phyloP scores from a whole-genome alignment of 2,329 filamentous ascomycete species.

The Xylariaceae sp. region DNA sequence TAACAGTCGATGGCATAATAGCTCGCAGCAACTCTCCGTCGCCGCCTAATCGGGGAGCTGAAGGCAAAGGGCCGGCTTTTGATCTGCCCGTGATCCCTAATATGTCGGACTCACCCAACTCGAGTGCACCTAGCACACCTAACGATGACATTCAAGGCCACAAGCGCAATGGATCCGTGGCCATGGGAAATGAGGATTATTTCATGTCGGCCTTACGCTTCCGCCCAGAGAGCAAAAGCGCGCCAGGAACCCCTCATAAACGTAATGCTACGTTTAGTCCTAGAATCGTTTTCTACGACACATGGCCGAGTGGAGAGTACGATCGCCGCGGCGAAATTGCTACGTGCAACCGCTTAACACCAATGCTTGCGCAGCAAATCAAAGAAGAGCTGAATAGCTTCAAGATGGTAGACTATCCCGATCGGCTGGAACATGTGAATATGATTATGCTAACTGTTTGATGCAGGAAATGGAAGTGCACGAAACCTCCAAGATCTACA shows the following conservation, averaged over 20 bases:
- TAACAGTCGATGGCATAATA: constrained; percentile 31
- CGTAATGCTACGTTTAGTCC: constrained; percentile 76
- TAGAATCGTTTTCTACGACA: constrained; percentile 90
- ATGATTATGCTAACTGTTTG: constrained; percentile 36
- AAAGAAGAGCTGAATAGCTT: constrained; percentile 99
- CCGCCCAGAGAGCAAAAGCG: constrained; percentile 70
- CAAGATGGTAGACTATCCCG: constrained; percentile 75
- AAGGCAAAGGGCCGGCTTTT: constrained; percentile 48
- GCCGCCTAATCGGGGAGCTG: constrained; percentile 59
- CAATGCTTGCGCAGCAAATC: constrained; percentile 96
- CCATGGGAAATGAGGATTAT: constrained; percentile 80
- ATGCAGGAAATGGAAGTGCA: constrained; percentile 97
- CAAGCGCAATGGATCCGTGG: constrained; percentile 62
- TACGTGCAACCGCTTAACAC: constrained; percentile 94
- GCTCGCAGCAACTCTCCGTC: constrained; percentile 62
- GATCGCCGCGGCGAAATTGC: constrained; percentile 93
- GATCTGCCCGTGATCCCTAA: constrained; percentile 58
- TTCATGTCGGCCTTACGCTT: constrained; percentile 75
- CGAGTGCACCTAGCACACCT: constrained; percentile 83
- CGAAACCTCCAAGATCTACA: constrained; percentile 97
- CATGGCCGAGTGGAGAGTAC: constrained; percentile 92
- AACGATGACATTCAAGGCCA: constrained; percentile 68
- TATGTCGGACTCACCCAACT: constrained; percentile 71
- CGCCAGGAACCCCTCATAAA: constrained; percentile 70
- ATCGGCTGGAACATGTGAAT: not conserved